Conservation (phyloP, 2,329 filamentous ascomycete genomes). For the Colletotrichum eremochloae region DNA sequence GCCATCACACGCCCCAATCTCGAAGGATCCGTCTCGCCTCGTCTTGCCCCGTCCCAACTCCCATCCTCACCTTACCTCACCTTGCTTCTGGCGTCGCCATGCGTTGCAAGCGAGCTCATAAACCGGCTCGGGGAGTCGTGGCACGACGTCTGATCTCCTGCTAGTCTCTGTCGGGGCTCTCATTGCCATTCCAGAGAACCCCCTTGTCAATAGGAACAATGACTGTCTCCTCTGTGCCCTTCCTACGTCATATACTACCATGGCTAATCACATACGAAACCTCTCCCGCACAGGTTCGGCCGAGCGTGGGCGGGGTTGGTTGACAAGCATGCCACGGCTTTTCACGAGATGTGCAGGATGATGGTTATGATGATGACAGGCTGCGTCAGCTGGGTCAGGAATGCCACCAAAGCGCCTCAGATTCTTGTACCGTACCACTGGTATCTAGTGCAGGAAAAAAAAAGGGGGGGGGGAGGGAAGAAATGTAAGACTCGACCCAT, state of each 20-base stretch:
- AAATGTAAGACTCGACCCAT: constrained; percentile 7
- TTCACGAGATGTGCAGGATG: background rate
- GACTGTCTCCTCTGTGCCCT: background rate
- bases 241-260: constrained; percentile 20
- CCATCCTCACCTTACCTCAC: background rate
- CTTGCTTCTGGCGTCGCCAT: background rate
- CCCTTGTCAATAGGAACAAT: background rate
- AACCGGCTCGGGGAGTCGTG: background rate
- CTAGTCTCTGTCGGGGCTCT: background rate
- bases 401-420: background rate
- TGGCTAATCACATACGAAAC: background rate
- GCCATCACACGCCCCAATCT: background rate
- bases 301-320: background rate
- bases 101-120: background rate
- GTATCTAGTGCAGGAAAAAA: background rate
- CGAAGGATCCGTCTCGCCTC: background rate
- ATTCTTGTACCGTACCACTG: constrained; percentile 5
- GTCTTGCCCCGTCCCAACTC: constrained; percentile 9
- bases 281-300: background rate
- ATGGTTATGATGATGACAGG: background rate
- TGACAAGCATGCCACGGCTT: background rate
- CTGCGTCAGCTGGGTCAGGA: background rate
- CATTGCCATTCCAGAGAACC: constrained; percentile 5
- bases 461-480: too few species aligned
- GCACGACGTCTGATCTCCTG: background rate